A percentile compares a stretch with the other conserved stretches of the same genome.
Evolutionary conservation across 2,329 filamentous ascomycete species (phyloP).

Genomic region (Pseudopithomyces maydicus): DNA sequence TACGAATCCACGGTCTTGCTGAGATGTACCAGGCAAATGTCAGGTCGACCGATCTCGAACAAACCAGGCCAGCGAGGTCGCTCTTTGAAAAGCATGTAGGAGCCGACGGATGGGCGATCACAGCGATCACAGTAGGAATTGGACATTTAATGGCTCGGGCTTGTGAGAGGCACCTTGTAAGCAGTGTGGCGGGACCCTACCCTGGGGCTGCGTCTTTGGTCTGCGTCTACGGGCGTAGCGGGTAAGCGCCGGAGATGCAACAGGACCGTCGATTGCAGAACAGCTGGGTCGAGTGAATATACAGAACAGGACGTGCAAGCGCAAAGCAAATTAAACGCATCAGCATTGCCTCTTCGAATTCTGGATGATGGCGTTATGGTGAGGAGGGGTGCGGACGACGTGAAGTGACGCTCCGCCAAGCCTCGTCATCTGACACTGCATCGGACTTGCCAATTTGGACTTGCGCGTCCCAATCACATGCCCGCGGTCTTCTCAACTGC

Average conservation of each 20-base stretch:
- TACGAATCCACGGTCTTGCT: background rate
- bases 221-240: background rate
- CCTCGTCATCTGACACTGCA: background rate
- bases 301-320: background rate
- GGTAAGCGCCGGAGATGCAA: slow-evolving; percentile 7
- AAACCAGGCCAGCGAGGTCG: background rate
- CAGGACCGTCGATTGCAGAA: background rate
- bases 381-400: background rate
- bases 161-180: background rate
- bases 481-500: no score
- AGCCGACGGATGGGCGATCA: background rate
- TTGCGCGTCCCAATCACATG: background rate
- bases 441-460: background rate
- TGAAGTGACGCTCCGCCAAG: background rate
- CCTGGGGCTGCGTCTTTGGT: background rate
- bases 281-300: background rate
- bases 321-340: background rate
- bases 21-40: background rate
- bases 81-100: background rate
- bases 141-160: background rate
- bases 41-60: background rate
- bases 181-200: slow-evolving; percentile 2
- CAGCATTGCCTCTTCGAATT: no score
- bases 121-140: background rate
- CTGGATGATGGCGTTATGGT: background rate